Conservation (phyloP, 2,329 filamentous ascomycete species). For the Amauroascus niger region DNA sequence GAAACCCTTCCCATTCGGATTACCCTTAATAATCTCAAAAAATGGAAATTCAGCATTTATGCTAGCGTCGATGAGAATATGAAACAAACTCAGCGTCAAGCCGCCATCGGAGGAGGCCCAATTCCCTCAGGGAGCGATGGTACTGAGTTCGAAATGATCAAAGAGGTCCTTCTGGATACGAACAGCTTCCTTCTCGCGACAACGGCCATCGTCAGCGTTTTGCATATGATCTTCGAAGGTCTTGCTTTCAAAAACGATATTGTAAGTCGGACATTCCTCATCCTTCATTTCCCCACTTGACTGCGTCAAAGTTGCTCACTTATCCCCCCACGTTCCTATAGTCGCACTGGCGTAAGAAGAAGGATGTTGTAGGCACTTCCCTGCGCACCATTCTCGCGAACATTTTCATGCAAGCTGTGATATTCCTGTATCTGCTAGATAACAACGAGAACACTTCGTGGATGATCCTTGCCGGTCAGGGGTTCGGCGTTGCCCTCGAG, state of each 20-base stretch:
- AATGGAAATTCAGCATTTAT: constrained; percentile 86
- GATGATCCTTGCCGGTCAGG: constrained; percentile 96
- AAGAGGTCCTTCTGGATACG: constrained; percentile 86
- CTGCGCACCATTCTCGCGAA: constrained; percentile 93
- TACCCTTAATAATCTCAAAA: constrained; percentile 66
- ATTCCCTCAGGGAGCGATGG: constrained; percentile 75
- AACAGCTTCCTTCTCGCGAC: constrained; percentile 83
- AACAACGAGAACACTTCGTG: constrained; percentile 96
- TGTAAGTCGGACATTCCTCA: constrained; percentile 32
- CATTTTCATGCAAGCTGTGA: constrained; percentile 92
- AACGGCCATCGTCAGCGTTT: constrained; percentile 71
- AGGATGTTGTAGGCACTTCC: constrained; percentile 94
- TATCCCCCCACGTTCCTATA: constrained; percentile 17
- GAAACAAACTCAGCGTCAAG: constrained; percentile 70
- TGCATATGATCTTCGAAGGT: constrained; percentile 91
- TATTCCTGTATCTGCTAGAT: constrained; percentile 93
- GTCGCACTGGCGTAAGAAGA: constrained; percentile 97
- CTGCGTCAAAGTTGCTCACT: not conserved
- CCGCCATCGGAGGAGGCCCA: constrained; percentile 57
- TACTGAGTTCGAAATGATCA: constrained; percentile 92
- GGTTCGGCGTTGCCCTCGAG: constrained; percentile 66
- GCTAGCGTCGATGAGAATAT: constrained; percentile 77
- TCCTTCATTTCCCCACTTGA: not conserved
- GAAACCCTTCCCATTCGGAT: constrained; percentile 72
- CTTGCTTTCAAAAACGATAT: constrained; percentile 97